Evolutionary conservation across 139 green algal species (phyloP), one percentile per base, ranked within the genome.

Genomic region (Coccomyxa sp.): DNA sequence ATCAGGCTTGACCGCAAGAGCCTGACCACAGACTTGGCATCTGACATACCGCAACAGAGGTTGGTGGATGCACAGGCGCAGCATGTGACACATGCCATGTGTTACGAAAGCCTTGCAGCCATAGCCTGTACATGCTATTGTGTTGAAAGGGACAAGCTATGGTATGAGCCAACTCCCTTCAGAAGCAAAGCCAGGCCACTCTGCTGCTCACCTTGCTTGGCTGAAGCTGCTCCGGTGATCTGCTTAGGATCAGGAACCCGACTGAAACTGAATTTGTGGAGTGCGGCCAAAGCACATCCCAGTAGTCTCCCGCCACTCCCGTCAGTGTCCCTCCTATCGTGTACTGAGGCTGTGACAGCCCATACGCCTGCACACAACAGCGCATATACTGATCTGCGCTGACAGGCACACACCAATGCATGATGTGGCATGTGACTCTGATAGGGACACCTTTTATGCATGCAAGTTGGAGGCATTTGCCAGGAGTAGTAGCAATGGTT

Each of bases 251-350:
- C 8, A 81, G 18, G 36, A 81, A 64, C 22, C 69, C 74, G 34
- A 81, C 69, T 5, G 77, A 37, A 8, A 77, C 50, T n/a, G 58
- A 54, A 41, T 81, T 81, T 22, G 69, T 73, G 31, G 69, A 33
- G 18, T 36, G 27, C 24, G 77, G 77, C 77, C 77, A 81, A 34
- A 81, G 38, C 0, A 76, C 41, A 39, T 81, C 75, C 69, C 69
- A 81, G 41, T 77, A 76, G 29, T 77, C 77, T 3, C 8, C 22
- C 7, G 73, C 77, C 22, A 36, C 50, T 12, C 69, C 77, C 31
- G 41, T 72, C 40, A 81, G 37, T 12, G 50, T 31, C 31, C 76
- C 76, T 58, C 55, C 37, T 35, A 70, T 24, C n/a, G 38, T 64
- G 34, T 16, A 68, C 7, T 75, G 35, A 33, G 76, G 72, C 64